Base-by-base conservation (phyloP, 2,329 filamentous ascomycete species). In the Colletotrichum lini region DNA sequence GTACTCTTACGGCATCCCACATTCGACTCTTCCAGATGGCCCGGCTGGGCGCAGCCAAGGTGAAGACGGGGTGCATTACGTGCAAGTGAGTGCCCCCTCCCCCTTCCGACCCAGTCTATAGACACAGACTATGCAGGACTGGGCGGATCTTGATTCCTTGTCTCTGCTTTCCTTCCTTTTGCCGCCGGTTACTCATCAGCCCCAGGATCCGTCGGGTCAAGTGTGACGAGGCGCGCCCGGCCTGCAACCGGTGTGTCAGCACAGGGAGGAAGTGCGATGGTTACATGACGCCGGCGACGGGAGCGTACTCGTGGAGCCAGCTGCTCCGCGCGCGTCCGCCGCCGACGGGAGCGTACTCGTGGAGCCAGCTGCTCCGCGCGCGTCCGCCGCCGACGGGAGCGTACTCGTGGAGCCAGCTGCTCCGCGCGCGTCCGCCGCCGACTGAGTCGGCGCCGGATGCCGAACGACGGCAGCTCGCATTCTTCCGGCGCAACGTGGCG, bases 401-500 rank as follows among this genome's bases (percentile, higher is more conserved):
- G 16, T 74, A 59, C 65, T 77, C 78, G 1, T 84, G 82, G 82
- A 77, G 80, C 45, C 77, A 79, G 4, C 79, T 83, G 18, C 79
- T 82, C 6, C 76, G 77, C 9, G 50, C 76, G 2, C 69, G 70
- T 9, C 75, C 74, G 2, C 69, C 74, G 0, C 57, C 69, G 1
- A 75, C 79, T 74, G 53, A 74, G 38, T 42, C 74, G 26, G 72
- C 76, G 7, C 70, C 81, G 42, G 64, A 76, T 6, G 65, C 69
- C 0, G 75, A 83, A 59, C 74, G 77, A 13, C 79, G 82, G 44
- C 76, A 77, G 30, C 72, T 84, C 16, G 77, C 80, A 26, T 84
- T 80, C 75, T 84, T 84, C 75, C 78, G 78, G 60, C 75, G 79
- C 9, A 79, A 77, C 2, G 80, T 82, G 4, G 82, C 80, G 0